Evolutionary conservation across 345 rosid genomes (phyloP), one percentile per base, ranked within the genome.

Genomic region (Gossypium raimondii): DNA sequence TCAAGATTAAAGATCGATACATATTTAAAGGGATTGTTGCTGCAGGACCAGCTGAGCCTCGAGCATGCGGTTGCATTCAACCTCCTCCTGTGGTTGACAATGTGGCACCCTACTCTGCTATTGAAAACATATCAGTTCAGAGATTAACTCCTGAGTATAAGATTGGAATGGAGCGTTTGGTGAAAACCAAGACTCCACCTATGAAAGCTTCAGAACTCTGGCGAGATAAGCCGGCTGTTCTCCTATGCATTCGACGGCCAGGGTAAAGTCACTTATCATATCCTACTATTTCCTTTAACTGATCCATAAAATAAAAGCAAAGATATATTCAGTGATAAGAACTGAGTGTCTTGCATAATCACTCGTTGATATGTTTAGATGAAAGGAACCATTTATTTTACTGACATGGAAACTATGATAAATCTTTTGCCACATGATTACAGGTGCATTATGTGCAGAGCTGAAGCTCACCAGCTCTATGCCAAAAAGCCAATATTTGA

Each of bases 371-470:
- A 25, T 60, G 16, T 27, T 27, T 60, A 24, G n/a, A 60, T 12
- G 64, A 34, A 25, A 59, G 64, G 17, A 10, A 10, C 56, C 51
- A 2, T 8, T 16, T 55, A 34, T 34, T 34, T 34, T 20, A 48
- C 71, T 13, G 20, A 47, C 57, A 47, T 7, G 11, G 8, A 9
- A 22, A 14, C 20, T 48, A 24, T 22, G 56, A 34, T 12, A 22
- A 13, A 12, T 25, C 29, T 59, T 34, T 59, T 59, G 64, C 34
- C 34, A 59, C 20, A 14, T 62, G 67, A 62, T 62, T 5, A 58
- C 83, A 90, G 92, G 80, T 88, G 92, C 77, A 85, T 88, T 77
- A 90, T 85, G 92, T 88, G 94, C 83, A 74, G 92, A 84, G 92
- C 90, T n/a, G 94, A 88, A 82, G 92, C 90, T 41, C 82, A 88